Conservation (phyloP, 1,284 basidiomycete genomes). For the Trichosporon ovoides region DNA sequence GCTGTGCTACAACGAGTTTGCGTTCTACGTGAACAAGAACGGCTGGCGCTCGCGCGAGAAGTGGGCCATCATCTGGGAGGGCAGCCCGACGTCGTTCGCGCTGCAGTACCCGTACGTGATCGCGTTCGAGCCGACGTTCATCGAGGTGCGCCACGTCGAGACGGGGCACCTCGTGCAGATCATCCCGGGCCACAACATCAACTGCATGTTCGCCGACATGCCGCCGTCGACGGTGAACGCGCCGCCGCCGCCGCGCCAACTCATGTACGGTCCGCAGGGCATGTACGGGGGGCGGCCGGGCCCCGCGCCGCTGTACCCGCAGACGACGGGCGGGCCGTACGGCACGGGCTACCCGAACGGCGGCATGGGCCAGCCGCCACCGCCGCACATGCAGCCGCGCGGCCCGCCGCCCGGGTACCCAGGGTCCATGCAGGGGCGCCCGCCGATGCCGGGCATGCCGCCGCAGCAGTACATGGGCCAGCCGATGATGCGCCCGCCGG, state of each 20-base stretch:
- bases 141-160: constrained; percentile 95
- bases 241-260: constrained; percentile 30
- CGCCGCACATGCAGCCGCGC: constrained; percentile 6
- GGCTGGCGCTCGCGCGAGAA: constrained; percentile 84
- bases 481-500: constrained; percentile 9
- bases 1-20: constrained; percentile 97
- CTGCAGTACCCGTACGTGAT: constrained; percentile 95
- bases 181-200: constrained; percentile 84
- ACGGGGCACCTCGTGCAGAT: constrained; percentile 89
- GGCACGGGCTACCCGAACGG: not conserved
- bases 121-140: constrained; percentile 93
- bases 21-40: constrained; percentile 97
- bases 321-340: not conserved
- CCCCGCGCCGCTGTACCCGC: constrained; percentile 3
- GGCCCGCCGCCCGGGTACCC: constrained; percentile 8
- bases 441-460: constrained; percentile 7
- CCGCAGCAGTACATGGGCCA: constrained; percentile 9
- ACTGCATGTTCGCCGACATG: constrained; percentile 87
- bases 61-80: constrained; percentile 98
- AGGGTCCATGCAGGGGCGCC: constrained; percentile 10
- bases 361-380: too few relatives aligned
- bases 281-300: constrained; percentile 11
- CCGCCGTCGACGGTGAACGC: constrained; percentile 62
- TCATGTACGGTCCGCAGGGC: constrained; percentile 27
- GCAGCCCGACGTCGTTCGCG: constrained; percentile 85